phyloP scores from a whole-genome alignment of 1,284 basidiomycete species.

The Pholiota adiposa region DNA sequence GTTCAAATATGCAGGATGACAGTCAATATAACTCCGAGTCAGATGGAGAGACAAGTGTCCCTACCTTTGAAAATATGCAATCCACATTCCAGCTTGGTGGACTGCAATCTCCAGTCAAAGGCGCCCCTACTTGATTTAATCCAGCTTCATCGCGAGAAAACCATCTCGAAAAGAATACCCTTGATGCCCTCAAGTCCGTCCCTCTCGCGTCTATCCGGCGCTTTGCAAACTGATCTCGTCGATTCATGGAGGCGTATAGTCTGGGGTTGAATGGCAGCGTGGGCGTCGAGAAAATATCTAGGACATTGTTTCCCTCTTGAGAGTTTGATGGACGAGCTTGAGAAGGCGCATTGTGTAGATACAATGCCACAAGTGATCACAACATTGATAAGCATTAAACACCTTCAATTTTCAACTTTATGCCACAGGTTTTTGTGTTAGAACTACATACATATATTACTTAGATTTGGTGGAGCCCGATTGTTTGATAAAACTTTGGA shows the following conservation, averaged over 20 bases:
- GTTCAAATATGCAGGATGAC: no score
- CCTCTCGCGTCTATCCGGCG: conserved; percentile 16
- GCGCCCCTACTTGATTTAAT: conserved; percentile 17
- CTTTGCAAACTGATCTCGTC: conserved; percentile 1
- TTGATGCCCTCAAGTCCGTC: conserved; percentile 19
- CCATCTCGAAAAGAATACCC: conserved; percentile 22
- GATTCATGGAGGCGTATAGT: conserved; percentile 12
- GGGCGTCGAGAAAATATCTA: conserved; percentile 16
- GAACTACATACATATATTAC: neutral
- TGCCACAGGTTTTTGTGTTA: neutral
- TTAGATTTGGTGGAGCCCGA: neutral
- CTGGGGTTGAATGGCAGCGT: conserved; percentile 15
- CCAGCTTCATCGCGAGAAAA: conserved; percentile 25
- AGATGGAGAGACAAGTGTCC: no score
- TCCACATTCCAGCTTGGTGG: no score
- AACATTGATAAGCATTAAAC: neutral
- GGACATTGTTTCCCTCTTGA: conserved; percentile 12
- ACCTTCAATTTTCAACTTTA: neutral
- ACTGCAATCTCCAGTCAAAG: neutral
- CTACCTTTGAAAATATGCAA: no score
- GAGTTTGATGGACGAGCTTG: conserved; percentile 8
- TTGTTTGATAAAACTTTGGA: neutral
- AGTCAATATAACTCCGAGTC: no score
- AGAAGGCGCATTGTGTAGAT: conserved; percentile 2
- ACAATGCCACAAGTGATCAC: no score